Base-by-base conservation (phyloP, 2,329 filamentous ascomycete genomes). In the Dactylellina haptotyla region DNA sequence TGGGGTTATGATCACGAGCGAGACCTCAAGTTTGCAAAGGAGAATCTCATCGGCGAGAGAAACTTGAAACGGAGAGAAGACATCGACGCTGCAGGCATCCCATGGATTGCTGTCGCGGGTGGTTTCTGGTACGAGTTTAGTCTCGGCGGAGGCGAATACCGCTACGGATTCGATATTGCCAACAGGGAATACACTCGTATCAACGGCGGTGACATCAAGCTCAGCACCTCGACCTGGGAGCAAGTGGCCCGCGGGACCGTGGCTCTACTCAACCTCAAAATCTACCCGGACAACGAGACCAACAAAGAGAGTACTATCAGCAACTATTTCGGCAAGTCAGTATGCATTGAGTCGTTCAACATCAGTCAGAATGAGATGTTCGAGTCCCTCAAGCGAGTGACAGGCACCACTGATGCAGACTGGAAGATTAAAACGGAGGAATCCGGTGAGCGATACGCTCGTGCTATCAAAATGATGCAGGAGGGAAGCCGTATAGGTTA, bases 351-450 rank as follows among this genome's bases (percentile, higher is more conserved):
- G 5, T 88, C 85, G 72, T 90, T 89, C 80, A 79, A 81, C 9
- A 76, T 88, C 71, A 86, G 80, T 69, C 89, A 91, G 79, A 83
- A 83, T 9, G 88, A 91, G 8, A 90, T 91, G 82, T 83, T 91
- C 61, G 84, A 85, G 39, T 84, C 84, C n/a, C 80, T 88, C 10
- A 83, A 88, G 76, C 84, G 85, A 0, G 87, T 88, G 2, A 85
- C 85, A 0, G 84, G 84, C 0, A 87, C 85, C 0, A 84, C 80
- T 1, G 85, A 88, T 39, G 80, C 79, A 0, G 88, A 90, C 76
- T 91, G 89, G 89, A 83, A 78, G 1, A 83, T 91, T 63, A 81
- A 78, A 0, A 79, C 83, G 5, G 84, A 88, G 79, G 76, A 79
- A 0, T 80, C 81, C 0, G 75, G 81, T 41, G 79, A 85, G 78